A percentile compares a stretch with the other conserved stretches of the same genome.
Evolutionary conservation across 768 basidiomycete genomes (phyloP).

Genomic region (Cystobasidium ongulense): DNA sequence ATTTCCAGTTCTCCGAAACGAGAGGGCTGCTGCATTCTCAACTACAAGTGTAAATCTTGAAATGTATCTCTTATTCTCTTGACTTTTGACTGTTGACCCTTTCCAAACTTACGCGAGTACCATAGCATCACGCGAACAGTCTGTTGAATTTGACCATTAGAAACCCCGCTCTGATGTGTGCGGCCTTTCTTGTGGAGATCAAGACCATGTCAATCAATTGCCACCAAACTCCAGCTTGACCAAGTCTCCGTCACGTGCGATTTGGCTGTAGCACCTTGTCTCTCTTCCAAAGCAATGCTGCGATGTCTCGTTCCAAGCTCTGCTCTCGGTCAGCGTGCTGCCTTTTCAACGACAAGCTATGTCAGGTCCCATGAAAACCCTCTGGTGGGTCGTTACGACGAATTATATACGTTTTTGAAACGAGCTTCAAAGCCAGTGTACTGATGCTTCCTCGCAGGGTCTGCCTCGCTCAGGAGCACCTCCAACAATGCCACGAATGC

Average conservation of each 20-base stretch:
- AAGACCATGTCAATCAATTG: no score
- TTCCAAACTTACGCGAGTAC: no score
- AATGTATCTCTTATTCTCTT: not conserved
- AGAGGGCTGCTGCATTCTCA: not conserved
- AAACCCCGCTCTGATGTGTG: no score
- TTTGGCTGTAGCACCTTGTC: not conserved
- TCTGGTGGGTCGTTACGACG: conserved; percentile 33
- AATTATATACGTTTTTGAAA: not conserved
- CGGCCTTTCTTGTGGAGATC: no score
- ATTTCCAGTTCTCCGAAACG: no score
- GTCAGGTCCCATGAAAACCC: conserved; percentile 39
- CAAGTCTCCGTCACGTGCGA: not conserved
- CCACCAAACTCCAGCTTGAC: no score
- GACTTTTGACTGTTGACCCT: not conserved
- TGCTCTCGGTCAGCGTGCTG: not conserved
- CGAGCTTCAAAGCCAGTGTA: no score
- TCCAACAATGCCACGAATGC: conserved; percentile 48
- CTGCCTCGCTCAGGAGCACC: conserved; percentile 47
- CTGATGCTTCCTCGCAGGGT: conserved; percentile 42
- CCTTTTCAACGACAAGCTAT: not conserved
- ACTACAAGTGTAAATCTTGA: not conserved
- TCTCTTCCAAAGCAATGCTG: not conserved
- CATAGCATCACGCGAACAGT: no score
- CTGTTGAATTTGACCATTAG: no score
- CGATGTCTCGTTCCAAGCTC: not conserved